A percentile compares a stretch with the other conserved stretches of the same genome.
These are phyloP conservation scores for Boletales sp. DNA, from an alignment of 768 basidiomycete species.

Conservation along the genomic window DNA sequence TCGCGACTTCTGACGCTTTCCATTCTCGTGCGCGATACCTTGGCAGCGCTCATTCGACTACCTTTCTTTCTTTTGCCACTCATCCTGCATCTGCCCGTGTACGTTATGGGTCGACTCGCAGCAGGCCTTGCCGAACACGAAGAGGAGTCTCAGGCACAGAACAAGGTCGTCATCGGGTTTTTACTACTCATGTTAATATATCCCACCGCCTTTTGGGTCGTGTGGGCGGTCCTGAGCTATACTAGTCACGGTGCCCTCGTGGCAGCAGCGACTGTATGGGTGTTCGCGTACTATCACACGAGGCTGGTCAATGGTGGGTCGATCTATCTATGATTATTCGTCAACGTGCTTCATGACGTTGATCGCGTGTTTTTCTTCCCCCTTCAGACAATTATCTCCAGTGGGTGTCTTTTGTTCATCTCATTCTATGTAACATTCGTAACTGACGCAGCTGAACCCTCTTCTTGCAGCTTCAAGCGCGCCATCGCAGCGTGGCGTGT, in stretches of 20 bases:
- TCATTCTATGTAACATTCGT: constrained; percentile 6
- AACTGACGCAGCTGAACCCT: constrained; percentile 18
- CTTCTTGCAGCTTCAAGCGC: constrained; percentile 66
- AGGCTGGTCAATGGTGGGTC: constrained; percentile 77
- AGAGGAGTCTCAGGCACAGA: constrained; percentile 95
- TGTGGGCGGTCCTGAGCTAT: constrained; percentile 84
- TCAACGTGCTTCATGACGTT: constrained; percentile 22
- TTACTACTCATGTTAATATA: constrained; percentile 73
- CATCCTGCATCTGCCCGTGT: constrained; percentile 79
- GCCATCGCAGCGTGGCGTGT: constrained; percentile 93
- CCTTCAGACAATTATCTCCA: constrained; percentile 68
- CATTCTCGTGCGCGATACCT: constrained; percentile 73
- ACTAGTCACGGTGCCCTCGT: constrained; percentile 70
- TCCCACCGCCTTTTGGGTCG: constrained; percentile 74
- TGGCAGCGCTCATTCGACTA: constrained; percentile 65
- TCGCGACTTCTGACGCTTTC: constrained; percentile 78
- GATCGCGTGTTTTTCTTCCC: constrained; percentile 1
- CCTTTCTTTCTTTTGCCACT: constrained; percentile 91
- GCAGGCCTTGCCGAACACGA: constrained; percentile 76
- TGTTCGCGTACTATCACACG: constrained; percentile 83
- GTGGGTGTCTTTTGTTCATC: constrained; percentile 39
- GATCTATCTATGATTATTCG: constrained; percentile 13
- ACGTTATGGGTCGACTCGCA: constrained; percentile 74
- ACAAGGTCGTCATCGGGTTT: constrained; percentile 88
- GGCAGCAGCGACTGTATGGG: constrained; percentile 65